phyloP scores from a whole-genome alignment of 768 basidiomycete species.

The Lyophyllum semitale region DNA sequence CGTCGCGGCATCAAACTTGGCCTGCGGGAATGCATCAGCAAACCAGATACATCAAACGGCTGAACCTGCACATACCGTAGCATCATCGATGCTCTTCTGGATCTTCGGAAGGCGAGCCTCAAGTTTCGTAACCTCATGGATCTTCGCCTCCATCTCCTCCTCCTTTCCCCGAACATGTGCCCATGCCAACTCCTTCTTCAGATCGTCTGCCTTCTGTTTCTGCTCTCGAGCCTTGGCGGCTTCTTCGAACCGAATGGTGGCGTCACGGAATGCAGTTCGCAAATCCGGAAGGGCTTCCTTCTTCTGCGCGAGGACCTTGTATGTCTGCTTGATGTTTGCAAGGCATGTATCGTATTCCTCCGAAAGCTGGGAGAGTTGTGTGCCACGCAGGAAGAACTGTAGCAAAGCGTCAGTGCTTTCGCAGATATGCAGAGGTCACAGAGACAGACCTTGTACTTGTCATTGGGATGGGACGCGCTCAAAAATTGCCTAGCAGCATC shows the following conservation, averaged over 20 bases:
- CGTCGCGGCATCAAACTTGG: conserved; percentile 29
- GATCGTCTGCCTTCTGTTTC: conserved; percentile 62
- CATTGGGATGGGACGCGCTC: conserved; percentile 72
- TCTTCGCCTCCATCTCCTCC: conserved; percentile 46
- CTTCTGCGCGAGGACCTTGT: conserved; percentile 68
- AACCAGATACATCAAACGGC: not conserved
- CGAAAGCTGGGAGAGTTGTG: conserved; percentile 84
- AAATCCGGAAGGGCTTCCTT: conserved; percentile 80
- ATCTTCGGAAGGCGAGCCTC: conserved; percentile 39
- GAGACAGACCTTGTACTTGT: conserved; percentile 80
- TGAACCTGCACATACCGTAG: conserved; percentile 30
- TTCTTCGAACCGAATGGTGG: conserved; percentile 63
- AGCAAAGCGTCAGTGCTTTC: not conserved
- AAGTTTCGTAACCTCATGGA: conserved; percentile 36
- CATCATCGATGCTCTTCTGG: conserved; percentile 31
- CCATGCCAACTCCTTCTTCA: conserved; percentile 88
- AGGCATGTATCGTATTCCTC: conserved; percentile 83
- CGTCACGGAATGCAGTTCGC: conserved; percentile 55
- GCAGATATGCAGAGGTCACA: not conserved
- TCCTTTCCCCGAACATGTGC: conserved; percentile 77
- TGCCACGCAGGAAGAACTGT: conserved; percentile 94
- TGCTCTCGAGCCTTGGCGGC: conserved; percentile 76
- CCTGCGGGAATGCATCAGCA: conserved; percentile 20
- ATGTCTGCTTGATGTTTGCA: conserved; percentile 70
- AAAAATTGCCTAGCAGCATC: conserved; percentile 83